Conservation (phyloP, 225 moss, liverwort and hornwort genomes). For the Physcomitrellopsis africana region DNA sequence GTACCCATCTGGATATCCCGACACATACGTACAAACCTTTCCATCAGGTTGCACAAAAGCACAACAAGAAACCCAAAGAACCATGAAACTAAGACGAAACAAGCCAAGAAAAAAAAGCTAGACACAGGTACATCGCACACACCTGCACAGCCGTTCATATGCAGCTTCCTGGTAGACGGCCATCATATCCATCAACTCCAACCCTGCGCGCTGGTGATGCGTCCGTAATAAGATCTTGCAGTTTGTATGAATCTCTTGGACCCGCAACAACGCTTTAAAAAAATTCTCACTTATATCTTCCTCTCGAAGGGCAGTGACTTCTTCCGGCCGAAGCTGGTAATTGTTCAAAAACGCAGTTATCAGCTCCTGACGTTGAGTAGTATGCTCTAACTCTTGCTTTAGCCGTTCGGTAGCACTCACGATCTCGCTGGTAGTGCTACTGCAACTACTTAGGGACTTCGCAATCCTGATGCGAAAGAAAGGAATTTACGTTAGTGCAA, state of each 20-base stretch:
- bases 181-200: slow-evolving; percentile 99
- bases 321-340: slow-evolving; percentile 92
- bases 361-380: slow-evolving; percentile 88
- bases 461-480: slow-evolving; percentile 71
- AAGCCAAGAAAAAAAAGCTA: not conserved
- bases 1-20: slow-evolving; percentile 80
- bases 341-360: slow-evolving; percentile 83
- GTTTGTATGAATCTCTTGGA: slow-evolving; percentile 98
- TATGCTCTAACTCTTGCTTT: slow-evolving; percentile 87
- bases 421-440: slow-evolving; percentile 91
- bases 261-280: slow-evolving; percentile 89
- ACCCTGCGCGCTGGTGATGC: slow-evolving; percentile 94
- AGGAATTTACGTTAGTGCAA: not conserved
- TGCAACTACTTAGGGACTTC: slow-evolving; percentile 94
- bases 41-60: not conserved
- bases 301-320: slow-evolving; percentile 87
- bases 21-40: slow-evolving; percentile 16
- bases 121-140: slow-evolving; percentile 22
- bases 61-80: slow-evolving; percentile 11
- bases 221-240: slow-evolving; percentile 94
- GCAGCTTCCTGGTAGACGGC: slow-evolving; percentile 99
- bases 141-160: slow-evolving; percentile 98
- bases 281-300: slow-evolving; percentile 92
- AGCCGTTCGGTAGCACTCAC: slow-evolving; percentile 94
- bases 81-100: slow-evolving; percentile 2